phyloP scores from a whole-genome alignment of 352 stramenopile species.

The Globisporangium acanthophoron region DNA sequence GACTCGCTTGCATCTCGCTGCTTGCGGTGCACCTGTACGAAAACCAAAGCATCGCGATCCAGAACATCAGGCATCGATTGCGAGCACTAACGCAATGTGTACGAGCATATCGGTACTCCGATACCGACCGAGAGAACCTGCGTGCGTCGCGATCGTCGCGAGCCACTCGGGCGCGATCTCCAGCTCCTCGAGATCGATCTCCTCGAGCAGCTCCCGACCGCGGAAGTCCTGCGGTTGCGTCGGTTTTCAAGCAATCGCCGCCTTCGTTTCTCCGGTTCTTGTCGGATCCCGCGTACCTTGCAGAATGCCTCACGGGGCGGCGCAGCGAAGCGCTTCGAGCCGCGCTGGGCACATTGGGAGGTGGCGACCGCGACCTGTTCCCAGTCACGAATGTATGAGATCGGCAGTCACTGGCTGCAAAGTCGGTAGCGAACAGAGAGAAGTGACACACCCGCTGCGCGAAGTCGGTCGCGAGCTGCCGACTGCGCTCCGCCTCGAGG shows the following conservation, averaged over 20 bases:
- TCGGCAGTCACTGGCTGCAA: too few species aligned
- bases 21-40: neutral
- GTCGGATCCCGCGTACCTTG: conserved; percentile 15
- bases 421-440: neutral
- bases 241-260: neutral
- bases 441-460: conserved; percentile 1
- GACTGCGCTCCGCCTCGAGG: conserved; percentile 1
- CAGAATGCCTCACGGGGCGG: conserved; percentile 29
- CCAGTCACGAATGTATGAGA: neutral
- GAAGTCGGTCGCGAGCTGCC: neutral
- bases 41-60: neutral
- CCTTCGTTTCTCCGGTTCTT: neutral
- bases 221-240: conserved; percentile 15
- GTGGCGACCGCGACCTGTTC: conserved; percentile 2
- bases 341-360: neutral
- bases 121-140: conserved; percentile 6
- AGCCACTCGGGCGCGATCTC: conserved; percentile 31
- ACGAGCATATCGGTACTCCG: neutral
- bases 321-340: conserved; percentile 15
- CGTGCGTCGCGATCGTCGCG: conserved; percentile 16
- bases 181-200: conserved; percentile 21
- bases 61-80: neutral
- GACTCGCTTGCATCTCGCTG: conserved; percentile 12
- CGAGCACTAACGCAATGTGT: neutral
- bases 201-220: conserved; percentile 16